Conservation (phyloP, 495 filamentous ascomycete species). For the Bacidia gigantensis region DNA sequence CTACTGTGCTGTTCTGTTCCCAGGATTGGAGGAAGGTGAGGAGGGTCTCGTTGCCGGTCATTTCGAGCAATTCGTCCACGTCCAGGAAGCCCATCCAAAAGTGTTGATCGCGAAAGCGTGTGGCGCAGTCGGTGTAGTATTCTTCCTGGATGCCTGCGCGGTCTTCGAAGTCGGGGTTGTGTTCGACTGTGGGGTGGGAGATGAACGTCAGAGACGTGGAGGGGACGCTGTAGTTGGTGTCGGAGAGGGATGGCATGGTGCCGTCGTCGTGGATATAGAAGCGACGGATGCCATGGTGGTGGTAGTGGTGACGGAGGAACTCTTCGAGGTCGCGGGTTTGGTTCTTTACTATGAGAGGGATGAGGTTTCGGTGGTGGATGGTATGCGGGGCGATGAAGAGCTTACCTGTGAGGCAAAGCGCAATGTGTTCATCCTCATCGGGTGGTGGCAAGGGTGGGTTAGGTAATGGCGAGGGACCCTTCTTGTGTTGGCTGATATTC, state of each 20-base stretch:
- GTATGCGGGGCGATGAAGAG: not conserved
- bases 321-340: conserved; percentile 16
- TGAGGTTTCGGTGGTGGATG: not conserved
- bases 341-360: conserved; percentile 12
- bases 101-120: not conserved
- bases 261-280: conserved; percentile 23
- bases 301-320: conserved; percentile 19
- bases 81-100: conserved; percentile 8
- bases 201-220: conserved; percentile 8
- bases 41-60: conserved; percentile 2
- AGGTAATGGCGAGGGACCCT: no score
- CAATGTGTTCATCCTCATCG: conserved; percentile 12
- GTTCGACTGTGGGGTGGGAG: conserved; percentile 1
- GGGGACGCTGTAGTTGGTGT: conserved; percentile 1
- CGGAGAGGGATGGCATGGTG: conserved; percentile 13
- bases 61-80: conserved; percentile 8
- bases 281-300: conserved; percentile 18
- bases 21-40: conserved; percentile 2
- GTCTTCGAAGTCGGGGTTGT: not conserved
- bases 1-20: conserved; percentile 3
- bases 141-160: not conserved
- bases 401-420: conserved; percentile 9
- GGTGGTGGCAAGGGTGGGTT: no score
- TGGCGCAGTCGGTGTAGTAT: conserved; percentile 1
- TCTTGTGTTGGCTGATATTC: no score